Evolutionary conservation across 2,329 filamentous ascomycete species (phyloP), one percentile per base, ranked within the genome.

Genomic region (Sporothrix inflata): DNA sequence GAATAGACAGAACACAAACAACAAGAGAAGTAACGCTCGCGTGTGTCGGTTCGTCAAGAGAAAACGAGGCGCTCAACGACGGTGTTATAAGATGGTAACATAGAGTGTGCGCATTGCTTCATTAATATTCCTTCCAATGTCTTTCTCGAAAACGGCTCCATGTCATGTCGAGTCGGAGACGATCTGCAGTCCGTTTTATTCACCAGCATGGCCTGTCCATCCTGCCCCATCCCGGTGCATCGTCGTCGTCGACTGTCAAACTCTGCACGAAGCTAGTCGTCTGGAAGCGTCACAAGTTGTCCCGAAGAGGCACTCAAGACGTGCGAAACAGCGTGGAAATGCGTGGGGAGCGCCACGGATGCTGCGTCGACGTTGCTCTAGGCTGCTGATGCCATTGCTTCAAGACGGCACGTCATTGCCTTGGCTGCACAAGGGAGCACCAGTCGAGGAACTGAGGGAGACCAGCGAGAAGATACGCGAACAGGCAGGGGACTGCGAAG

Each of bases 141-240:
- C 34, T 3, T 21, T 45, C 9, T 19, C 7, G 19, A 21, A 45
- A 34, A 24, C 27, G 24, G 65, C 19, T 21, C 19, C 16, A 19
- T 68, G 47, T 57, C n/a, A 45, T 19, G 49, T 45, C 34, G 5
- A n/a, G 24, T 40, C n/a, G 21, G 34, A 57, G 34, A 60, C 40
- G 34, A 70, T 61, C 21, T 70, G 53, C 68, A 30, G 68, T 27
- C 40, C 53, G 24, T 70, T 70, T 70, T 70, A 63, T 53, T 70
- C 7, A 49, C 24, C 16, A 40, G 19, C 30, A 19, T 11, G 9
- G 12, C n/a, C 7, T 12, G 24, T 42, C 21, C 38, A 27, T 63
- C 42, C n/a, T 42, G 16, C 16, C 11, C 40, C 21, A 47, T 19
- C 12, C 5, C 24, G 42, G 16, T 45, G n/a, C 60, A 14, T 63